Conservation (phyloP, 176 grass and related monocot species). For the Poa pratensis region DNA sequence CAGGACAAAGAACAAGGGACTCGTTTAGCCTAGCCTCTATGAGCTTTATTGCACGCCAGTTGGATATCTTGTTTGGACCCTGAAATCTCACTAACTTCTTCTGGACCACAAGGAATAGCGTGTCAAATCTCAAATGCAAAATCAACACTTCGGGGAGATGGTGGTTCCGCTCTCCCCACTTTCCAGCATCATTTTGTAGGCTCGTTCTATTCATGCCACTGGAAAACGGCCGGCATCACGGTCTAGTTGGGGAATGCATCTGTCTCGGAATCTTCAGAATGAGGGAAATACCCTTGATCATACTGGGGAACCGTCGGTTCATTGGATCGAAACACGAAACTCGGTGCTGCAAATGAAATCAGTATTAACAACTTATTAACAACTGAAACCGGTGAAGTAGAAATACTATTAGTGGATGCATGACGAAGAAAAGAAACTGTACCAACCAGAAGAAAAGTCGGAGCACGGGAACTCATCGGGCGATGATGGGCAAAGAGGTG, state of each 20-base stretch:
- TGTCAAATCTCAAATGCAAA: constrained; percentile 31
- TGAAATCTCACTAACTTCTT: constrained; percentile 33
- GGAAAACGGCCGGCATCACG: constrained; percentile 41
- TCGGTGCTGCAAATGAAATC: constrained; percentile 39
- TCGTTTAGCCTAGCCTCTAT: background rate
- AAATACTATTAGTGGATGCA: background rate
- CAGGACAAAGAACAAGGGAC: background rate
- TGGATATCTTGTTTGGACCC: constrained; percentile 40
- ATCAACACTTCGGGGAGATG: background rate
- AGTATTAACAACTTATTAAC: background rate
- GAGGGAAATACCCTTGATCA: constrained; percentile 35
- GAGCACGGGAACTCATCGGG: constrained; percentile 17
- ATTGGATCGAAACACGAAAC: background rate
- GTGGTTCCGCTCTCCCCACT: background rate
- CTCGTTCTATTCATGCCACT: constrained; percentile 41
- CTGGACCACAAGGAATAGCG: constrained; percentile 31
- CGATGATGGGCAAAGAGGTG: constrained; percentile 33
- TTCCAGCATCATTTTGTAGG: constrained; percentile 32
- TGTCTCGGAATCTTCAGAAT: constrained; percentile 43
- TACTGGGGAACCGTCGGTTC: background rate
- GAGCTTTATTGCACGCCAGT: constrained; percentile 6
- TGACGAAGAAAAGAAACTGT: background rate
- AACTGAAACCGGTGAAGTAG: constrained; percentile 29
- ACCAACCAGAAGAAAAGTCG: constrained; percentile 37
- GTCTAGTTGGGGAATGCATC: constrained; percentile 51